Evolutionary conservation across 2,329 filamentous ascomycete genomes (phyloP), one percentile per base, ranked within the genome.

Genomic region (Xylogone sp.): DNA sequence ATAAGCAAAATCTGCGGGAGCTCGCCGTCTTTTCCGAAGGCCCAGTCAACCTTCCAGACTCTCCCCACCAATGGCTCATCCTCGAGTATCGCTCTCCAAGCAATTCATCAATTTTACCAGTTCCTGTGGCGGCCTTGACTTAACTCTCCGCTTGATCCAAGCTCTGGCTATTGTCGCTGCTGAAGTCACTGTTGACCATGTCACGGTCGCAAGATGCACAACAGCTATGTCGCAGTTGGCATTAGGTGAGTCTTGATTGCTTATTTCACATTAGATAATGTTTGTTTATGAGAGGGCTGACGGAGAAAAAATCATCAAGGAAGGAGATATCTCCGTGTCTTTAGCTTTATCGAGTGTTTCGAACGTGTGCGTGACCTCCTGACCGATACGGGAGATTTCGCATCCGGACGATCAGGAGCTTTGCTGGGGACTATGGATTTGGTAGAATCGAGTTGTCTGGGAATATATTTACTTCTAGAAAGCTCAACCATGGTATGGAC

Each of bases 81-180:
- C 46, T 48, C 27, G 20, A 45, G 45, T 42, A 24, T 55, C 58
- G 29, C 48, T 55, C 46, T 21, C 52, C 27, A 58, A 55, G 44
- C 49, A 59, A 56, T 47, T 58, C 21, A 48, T 51, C 54, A 59
- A 57, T 24, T 59, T 61, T 49, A 61, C 58, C 49, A 59, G 51
- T 48, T 57, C 53, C 19, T 54, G 52, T 9, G 51, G 52, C 2
- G 57, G 58, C 21, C 52, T 61, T 39, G 58, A 61, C 45, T 54
- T 59, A 47, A 55, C 53, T 29, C 56, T 61, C 24, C 58, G 58
- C 20, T 46, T 61, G 22, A 6, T 58, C 48, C 57, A 61, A 45
- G 52, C 52, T 5, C 48, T 59, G 42, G 27, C 48, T n/a, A 52
- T 52, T 21, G 49, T 61, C 21, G 46, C 46, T 3, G 27, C 46